Percentiles rank a stretch among this genome's conserved stretches.
phyloP scores from a whole-genome alignment of 2,329 filamentous ascomycete species.

The Epichloe festucae region DNA sequence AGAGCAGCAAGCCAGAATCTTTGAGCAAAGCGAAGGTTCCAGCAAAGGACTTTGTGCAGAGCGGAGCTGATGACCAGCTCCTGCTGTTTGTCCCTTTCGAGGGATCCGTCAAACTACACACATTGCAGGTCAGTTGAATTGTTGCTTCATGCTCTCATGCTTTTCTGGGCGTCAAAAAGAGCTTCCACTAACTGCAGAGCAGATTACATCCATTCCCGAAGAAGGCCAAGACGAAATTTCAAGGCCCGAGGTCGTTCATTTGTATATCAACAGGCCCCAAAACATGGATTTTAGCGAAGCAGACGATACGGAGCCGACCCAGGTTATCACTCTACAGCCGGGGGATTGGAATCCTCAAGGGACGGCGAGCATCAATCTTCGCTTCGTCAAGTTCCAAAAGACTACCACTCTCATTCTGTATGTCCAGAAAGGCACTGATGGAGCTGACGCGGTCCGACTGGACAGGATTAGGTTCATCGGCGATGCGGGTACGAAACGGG shows the following conservation, averaged over 20 bases:
- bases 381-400: conserved; percentile 97
- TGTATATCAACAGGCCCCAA: conserved; percentile 80
- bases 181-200: conserved; percentile 10
- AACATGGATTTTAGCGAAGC: conserved; percentile 93
- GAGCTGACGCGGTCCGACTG: conserved; percentile 73
- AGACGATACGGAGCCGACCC: conserved; percentile 70
- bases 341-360: conserved; percentile 71
- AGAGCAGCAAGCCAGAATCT: conserved; percentile 50
- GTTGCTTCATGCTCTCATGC: neutral
- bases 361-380: conserved; percentile 59
- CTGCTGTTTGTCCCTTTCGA: conserved; percentile 89
- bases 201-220: conserved; percentile 73
- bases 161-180: neutral
- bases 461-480: conserved; percentile 72
- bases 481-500: conserved; percentile 80
- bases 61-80: conserved; percentile 92
- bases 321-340: conserved; percentile 60
- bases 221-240: conserved; percentile 61
- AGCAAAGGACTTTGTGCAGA: conserved; percentile 77
- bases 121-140: conserved; percentile 42
- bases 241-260: conserved; percentile 68
- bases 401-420: conserved; percentile 79
- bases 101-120: conserved; percentile 78
- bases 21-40: conserved; percentile 43
- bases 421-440: conserved; percentile 72